These are phyloP conservation scores for Fusarium drepaniforme DNA, from an alignment of 2,329 filamentous ascomycete species.

Conservation along the genomic window DNA sequence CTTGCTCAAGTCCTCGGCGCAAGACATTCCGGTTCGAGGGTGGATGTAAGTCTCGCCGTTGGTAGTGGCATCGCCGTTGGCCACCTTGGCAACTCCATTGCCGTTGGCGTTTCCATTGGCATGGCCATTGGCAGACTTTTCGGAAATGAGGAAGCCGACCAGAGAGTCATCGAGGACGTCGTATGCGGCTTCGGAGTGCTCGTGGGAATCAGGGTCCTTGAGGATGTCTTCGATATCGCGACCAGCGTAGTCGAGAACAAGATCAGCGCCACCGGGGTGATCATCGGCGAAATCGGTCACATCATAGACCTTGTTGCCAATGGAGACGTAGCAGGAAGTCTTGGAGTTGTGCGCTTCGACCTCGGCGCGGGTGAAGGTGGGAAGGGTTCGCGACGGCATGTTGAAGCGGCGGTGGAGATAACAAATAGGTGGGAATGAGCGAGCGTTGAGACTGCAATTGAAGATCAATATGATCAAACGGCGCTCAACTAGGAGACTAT, in stretches of 20 bases:
- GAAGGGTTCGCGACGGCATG: constrained; percentile 87
- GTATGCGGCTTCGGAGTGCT: constrained; percentile 93
- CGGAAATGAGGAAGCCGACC: constrained; percentile 81
- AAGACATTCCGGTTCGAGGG: constrained; percentile 87
- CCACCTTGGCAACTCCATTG: constrained; percentile 37
- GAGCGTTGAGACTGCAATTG: constrained; percentile 15
- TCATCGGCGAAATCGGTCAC: constrained; percentile 90
- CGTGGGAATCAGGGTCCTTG: constrained; percentile 84
- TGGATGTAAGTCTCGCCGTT: constrained; percentile 55
- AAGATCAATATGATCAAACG: constrained; percentile 7
- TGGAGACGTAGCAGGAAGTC: constrained; percentile 92
- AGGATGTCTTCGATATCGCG: constrained; percentile 88
- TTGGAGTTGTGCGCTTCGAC: constrained; percentile 83
- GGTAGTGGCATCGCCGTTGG: constrained; percentile 46
- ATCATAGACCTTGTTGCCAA: constrained; percentile 93
- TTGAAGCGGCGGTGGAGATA: constrained; percentile 28
- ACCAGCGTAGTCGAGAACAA: constrained; percentile 91
- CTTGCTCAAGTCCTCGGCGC: constrained; percentile 85
- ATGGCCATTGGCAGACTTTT: constrained; percentile 58
- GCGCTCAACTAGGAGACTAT: constrained; percentile 21
- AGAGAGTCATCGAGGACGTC: constrained; percentile 91
- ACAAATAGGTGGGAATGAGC: not conserved
- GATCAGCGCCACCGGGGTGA: constrained; percentile 89
- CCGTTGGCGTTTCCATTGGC: constrained; percentile 48
- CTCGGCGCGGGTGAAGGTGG: constrained; percentile 84